A percentile compares a stretch with the other conserved stretches of the same genome.
Conservation (phyloP, 495 filamentous ascomycete genomes). For the Podospora comata region DNA sequence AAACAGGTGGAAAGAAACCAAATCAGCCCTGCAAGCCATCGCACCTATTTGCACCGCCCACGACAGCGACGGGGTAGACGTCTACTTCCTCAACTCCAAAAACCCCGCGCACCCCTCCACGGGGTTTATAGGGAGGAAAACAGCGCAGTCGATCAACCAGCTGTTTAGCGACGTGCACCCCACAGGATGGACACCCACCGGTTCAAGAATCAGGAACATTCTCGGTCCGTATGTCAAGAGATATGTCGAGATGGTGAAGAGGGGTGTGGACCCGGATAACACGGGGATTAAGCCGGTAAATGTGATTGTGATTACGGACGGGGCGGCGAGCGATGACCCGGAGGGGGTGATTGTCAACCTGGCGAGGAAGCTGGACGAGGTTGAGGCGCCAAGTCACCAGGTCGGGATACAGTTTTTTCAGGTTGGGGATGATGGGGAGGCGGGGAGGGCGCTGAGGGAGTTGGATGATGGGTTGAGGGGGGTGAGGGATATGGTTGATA, state of each 20-base stretch:
- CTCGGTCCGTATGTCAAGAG: conserved; percentile 62
- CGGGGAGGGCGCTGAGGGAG: conserved; percentile 61
- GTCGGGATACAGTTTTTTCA: conserved; percentile 97
- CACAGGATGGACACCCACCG: conserved; percentile 69
- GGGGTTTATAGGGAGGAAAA: conserved; percentile 58
- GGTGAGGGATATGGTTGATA: conserved; percentile 90
- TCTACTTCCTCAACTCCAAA: conserved; percentile 82
- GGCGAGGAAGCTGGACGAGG: conserved; percentile 67
- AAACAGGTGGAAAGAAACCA: conserved; percentile 70
- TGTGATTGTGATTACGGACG: conserved; percentile 92
- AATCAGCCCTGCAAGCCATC: conserved; percentile 68
- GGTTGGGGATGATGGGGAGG: conserved; percentile 71
- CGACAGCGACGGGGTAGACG: conserved; percentile 88
- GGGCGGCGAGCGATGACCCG: conserved; percentile 69
- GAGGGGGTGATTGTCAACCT: conserved; percentile 65
- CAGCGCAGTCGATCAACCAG: conserved; percentile 50
- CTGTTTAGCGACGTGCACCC: conserved; percentile 69
- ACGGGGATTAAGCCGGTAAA: conserved; percentile 75
- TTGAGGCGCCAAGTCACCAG: conserved; percentile 77
- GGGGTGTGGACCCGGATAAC: conserved; percentile 42
- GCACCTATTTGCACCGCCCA: conserved; percentile 79
- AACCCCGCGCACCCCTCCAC: conserved; percentile 20
- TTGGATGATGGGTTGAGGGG: conserved; percentile 74
- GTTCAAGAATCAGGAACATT: conserved; percentile 67
- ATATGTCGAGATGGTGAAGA: conserved; percentile 35